These are phyloP conservation scores for Apiotrichum sp. DNA, from an alignment of 1,284 basidiomycete genomes.

Conservation along the genomic window DNA sequence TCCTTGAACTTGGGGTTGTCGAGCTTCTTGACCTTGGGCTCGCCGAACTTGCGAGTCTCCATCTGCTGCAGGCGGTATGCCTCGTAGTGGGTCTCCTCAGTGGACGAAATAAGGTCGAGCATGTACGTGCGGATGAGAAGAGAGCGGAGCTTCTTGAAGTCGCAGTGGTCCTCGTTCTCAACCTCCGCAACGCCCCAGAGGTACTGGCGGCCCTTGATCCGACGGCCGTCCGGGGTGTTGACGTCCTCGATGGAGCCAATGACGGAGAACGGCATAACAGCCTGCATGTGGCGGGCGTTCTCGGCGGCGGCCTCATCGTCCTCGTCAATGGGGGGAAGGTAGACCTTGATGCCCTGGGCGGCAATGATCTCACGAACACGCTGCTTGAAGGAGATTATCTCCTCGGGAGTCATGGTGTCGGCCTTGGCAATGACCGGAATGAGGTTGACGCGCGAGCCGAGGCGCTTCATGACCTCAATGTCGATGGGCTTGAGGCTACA, in stretches of 20 bases:
- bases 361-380: conserved; percentile 83
- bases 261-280: conserved; percentile 96
- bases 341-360: conserved; percentile 90
- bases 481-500: conserved; percentile 89
- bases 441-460: conserved; percentile 91
- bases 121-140: conserved; percentile 97
- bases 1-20: conserved; percentile 99
- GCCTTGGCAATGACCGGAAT: conserved; percentile 98
- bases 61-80: conserved; percentile 97
- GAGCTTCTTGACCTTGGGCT: conserved; percentile 96
- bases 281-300: conserved; percentile 73
- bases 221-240: conserved; percentile 78
- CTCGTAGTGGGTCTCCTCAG: conserved; percentile 96
- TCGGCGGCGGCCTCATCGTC: conserved; percentile 87
- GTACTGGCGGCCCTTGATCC: conserved; percentile 96
- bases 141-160: conserved; percentile 96
- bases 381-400: conserved; percentile 87
- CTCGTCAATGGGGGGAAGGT: conserved; percentile 82
- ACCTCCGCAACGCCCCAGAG: conserved; percentile 99
- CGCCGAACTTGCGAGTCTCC: conserved; percentile 99
- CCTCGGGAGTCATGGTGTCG: conserved; percentile 90
- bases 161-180: conserved; percentile 62
- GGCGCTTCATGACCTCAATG: conserved; percentile 98
- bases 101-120: conserved; percentile 93
- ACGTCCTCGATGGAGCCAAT: conserved; percentile 97